These are phyloP conservation scores for Lentinula boryana DNA, from an alignment of 768 basidiomycete species.

Conservation along the genomic window DNA sequence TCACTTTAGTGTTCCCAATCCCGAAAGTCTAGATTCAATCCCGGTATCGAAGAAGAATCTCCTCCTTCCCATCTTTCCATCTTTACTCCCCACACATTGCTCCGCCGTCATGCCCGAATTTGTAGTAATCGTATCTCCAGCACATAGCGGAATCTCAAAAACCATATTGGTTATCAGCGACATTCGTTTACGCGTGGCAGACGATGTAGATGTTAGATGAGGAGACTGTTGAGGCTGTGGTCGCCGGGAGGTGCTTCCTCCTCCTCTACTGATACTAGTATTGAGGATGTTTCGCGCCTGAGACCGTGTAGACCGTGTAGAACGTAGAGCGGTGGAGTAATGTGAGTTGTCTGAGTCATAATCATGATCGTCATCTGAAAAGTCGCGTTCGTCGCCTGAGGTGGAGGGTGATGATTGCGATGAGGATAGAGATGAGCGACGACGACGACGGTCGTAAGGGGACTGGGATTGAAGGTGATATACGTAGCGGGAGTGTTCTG, in stretches of 20 bases:
- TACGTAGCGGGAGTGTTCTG: conserved; percentile 64
- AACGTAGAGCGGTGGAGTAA: background rate
- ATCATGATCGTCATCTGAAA: background rate
- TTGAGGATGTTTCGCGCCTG: background rate
- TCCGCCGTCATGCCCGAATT: background rate
- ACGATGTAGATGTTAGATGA: background rate
- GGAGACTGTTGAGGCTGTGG: background rate
- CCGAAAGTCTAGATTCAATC: background rate
- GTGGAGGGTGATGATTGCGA: background rate
- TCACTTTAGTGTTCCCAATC: background rate
- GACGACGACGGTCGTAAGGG: background rate
- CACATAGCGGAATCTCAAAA: background rate
- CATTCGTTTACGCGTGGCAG: background rate
- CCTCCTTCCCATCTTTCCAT: background rate
- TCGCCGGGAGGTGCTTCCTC: background rate
- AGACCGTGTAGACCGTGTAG: background rate
- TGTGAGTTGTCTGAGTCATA: background rate
- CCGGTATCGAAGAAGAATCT: background rate
- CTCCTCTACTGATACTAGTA: background rate
- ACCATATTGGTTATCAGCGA: background rate
- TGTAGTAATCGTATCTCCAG: background rate
- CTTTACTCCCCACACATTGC: background rate
- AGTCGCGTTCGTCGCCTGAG: background rate
- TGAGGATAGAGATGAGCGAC: background rate
- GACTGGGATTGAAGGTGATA: conserved; percentile 40